Conservation (phyloP, 225 moss, liverwort and hornwort genomes). For the Asterella californica region DNA sequence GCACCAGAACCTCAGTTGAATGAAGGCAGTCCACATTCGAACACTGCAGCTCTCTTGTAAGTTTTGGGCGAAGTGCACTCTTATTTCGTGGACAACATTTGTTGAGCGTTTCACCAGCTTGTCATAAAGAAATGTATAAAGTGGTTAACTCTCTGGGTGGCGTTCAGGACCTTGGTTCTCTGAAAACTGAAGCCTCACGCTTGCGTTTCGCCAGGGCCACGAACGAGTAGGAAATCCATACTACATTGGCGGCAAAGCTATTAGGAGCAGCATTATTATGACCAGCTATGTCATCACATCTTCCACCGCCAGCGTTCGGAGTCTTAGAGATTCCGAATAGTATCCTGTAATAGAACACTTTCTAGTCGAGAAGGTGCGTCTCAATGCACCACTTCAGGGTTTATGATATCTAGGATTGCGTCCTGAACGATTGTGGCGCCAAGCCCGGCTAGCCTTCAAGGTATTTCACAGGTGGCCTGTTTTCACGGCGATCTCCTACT, state of each 20-base stretch:
- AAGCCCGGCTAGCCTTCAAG: neutral
- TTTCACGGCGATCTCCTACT: neutral
- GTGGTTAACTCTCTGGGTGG: neutral
- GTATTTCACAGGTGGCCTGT: neutral
- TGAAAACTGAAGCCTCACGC: neutral
- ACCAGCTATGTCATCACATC: neutral
- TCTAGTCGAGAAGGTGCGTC: neutral
- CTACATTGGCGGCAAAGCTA: neutral
- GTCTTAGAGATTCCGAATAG: neutral
- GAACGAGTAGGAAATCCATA: neutral
- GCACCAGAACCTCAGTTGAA: slow-evolving; percentile 5
- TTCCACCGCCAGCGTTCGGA: neutral
- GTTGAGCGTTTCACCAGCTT: slow-evolving; percentile 9
- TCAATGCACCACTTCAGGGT: neutral
- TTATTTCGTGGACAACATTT: neutral
- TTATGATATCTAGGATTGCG: neutral
- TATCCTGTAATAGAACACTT: neutral
- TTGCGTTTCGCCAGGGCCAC: neutral
- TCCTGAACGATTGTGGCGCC: neutral
- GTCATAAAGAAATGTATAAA: neutral
- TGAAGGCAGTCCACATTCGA: neutral
- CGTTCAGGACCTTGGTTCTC: neutral
- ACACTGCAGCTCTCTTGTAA: slow-evolving; percentile 5
- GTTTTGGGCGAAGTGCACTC: neutral
- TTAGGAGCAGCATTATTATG: neutral